phyloP scores from a whole-genome alignment of 2,329 filamentous ascomycete genomes.

The Hypoxylon sp. region DNA sequence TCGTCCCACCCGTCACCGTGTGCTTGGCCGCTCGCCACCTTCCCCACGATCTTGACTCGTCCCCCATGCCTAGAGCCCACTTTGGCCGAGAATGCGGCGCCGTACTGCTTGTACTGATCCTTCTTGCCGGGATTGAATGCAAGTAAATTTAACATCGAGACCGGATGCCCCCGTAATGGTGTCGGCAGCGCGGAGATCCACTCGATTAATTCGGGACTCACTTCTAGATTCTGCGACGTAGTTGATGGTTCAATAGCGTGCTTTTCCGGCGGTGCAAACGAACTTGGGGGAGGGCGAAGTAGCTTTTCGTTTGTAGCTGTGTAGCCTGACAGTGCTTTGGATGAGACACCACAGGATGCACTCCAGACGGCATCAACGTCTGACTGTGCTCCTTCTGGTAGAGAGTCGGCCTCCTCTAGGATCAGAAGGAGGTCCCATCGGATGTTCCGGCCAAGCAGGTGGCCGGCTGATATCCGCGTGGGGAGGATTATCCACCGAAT shows the following conservation, averaged over 20 bases:
- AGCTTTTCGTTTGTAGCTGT: slow-evolving; percentile 37
- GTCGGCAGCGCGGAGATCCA: slow-evolving; percentile 62
- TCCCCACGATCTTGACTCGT: slow-evolving; percentile 73
- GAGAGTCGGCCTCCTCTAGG: slow-evolving; percentile 21
- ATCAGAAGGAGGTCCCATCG: slow-evolving; percentile 48
- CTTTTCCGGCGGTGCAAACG: slow-evolving; percentile 16
- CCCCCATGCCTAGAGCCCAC: slow-evolving; percentile 70
- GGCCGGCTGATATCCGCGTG: slow-evolving; percentile 38
- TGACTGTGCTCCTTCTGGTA: slow-evolving; percentile 15
- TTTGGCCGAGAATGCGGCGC: slow-evolving; percentile 63
- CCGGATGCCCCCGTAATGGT: slow-evolving; percentile 57
- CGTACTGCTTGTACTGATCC: slow-evolving; percentile 69
- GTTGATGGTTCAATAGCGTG: slow-evolving; percentile 28
- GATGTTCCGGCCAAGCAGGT: slow-evolving; percentile 47
- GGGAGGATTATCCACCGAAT: slow-evolving; percentile 51
- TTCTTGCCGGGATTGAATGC: slow-evolving; percentile 68
- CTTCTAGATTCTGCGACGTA: slow-evolving; percentile 64
- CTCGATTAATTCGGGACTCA: slow-evolving; percentile 63
- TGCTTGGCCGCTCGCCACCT: slow-evolving; percentile 55
- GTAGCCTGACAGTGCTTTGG: slow-evolving; percentile 43
- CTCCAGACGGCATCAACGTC: slow-evolving; percentile 44
- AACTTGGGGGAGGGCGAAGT: slow-evolving; percentile 29
- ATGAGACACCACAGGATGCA: slow-evolving; percentile 44
- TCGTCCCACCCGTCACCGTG: slow-evolving; percentile 69
- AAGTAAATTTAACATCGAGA: slow-evolving; percentile 75